These are phyloP conservation scores for Pisolithus thermaeus DNA, from an alignment of 1,284 basidiomycete species.

Conservation along the genomic window DNA sequence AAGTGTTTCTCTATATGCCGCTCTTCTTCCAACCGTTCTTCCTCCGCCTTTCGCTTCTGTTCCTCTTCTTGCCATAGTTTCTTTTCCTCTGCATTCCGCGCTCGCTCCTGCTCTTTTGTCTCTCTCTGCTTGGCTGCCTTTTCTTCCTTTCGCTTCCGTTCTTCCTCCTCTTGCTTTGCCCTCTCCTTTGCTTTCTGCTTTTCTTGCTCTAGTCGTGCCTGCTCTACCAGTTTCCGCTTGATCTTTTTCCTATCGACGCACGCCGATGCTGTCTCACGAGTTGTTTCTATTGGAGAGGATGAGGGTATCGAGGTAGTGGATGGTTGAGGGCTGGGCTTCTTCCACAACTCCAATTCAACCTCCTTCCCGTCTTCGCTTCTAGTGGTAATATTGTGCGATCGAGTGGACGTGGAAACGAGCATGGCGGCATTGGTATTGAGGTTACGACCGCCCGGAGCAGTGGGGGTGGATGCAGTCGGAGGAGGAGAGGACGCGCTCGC, in stretches of 20 bases:
- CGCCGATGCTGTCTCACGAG: slow-evolving; percentile 32
- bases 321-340: slow-evolving; percentile 39
- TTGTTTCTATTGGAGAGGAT: slow-evolving; percentile 32
- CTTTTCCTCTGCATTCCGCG: slow-evolving; percentile 23
- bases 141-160: slow-evolving; percentile 35
- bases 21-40: slow-evolving; percentile 27
- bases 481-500: slow-evolving; percentile 59
- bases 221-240: slow-evolving; percentile 45
- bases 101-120: slow-evolving; percentile 28
- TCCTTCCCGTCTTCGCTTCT: slow-evolving; percentile 51
- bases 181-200: slow-evolving; percentile 33
- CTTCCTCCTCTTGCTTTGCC: slow-evolving; percentile 28
- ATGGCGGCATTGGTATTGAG: slow-evolving; percentile 57
- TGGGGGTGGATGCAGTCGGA: slow-evolving; percentile 53
- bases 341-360: slow-evolving; percentile 49
- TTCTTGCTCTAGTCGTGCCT: slow-evolving; percentile 41
- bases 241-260: slow-evolving; percentile 57
- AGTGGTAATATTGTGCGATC: slow-evolving; percentile 29
- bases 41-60: slow-evolving; percentile 30
- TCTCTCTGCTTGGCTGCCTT: slow-evolving; percentile 34
- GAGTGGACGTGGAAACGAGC: slow-evolving; percentile 47
- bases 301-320: slow-evolving; percentile 39
- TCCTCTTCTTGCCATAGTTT: slow-evolving; percentile 28
- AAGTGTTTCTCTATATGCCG: slow-evolving; percentile 26
- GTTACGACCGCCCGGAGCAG: slow-evolving; percentile 35